A percentile compares a stretch with the other conserved stretches of the same genome.
Evolutionary conservation across 2,329 filamentous ascomycete species (phyloP).

Genomic region (Capronia coronata): DNA sequence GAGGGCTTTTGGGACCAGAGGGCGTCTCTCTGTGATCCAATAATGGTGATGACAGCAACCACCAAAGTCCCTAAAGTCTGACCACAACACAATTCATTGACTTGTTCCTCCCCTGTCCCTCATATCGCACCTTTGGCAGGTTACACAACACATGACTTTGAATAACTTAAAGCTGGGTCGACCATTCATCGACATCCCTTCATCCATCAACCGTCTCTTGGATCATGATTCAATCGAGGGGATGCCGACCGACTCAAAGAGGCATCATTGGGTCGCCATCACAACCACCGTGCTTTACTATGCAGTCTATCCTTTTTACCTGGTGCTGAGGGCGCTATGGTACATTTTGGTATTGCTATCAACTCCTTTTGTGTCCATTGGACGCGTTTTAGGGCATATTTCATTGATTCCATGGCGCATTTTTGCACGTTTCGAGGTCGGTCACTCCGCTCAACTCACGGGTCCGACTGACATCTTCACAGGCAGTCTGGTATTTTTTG

Average conservation of each 20-base stretch:
- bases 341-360: slow-evolving; percentile 38
- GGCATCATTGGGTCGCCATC: slow-evolving; percentile 22
- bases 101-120: too few species aligned
- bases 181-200: background rate
- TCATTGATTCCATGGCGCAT: slow-evolving; percentile 46
- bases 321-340: slow-evolving; percentile 34
- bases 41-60: background rate
- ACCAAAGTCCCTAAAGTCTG: background rate
- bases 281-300: slow-evolving; percentile 32
- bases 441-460: slow-evolving; percentile 5
- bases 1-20: background rate
- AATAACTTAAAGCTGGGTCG: background rate
- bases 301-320: slow-evolving; percentile 36
- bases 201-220: background rate
- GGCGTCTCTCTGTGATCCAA: background rate
- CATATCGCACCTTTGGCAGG: too few species aligned
- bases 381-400: slow-evolving; percentile 37
- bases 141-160: slow-evolving; percentile 3
- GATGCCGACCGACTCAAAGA: slow-evolving; percentile 9
- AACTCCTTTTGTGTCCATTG: slow-evolving; percentile 46
- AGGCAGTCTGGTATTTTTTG: slow-evolving; percentile 50
- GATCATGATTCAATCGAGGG: slow-evolving; percentile 10
- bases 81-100: too few species aligned
- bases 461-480: slow-evolving; percentile 10
- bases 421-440: slow-evolving; percentile 52